Conservation (phyloP, 768 basidiomycete species). For the Trametes elegans region DNA sequence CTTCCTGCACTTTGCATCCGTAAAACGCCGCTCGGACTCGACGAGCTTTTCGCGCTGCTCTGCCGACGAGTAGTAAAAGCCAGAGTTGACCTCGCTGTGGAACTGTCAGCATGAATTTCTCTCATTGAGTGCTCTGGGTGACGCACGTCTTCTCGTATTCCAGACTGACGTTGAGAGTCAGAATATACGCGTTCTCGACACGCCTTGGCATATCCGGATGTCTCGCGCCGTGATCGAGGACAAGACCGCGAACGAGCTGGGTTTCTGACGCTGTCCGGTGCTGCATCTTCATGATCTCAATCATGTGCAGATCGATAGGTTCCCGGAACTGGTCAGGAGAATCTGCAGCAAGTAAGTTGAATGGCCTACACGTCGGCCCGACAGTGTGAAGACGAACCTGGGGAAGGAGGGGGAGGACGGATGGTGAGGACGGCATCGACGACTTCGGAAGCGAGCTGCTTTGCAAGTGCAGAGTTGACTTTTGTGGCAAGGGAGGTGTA, state of each 20-base stretch:
- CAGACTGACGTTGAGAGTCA: conserved; percentile 94
- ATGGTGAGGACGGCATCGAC: conserved; percentile 95
- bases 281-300: conserved; percentile 99
- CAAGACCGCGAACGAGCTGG: conserved; percentile 90
- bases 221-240: conserved; percentile 94
- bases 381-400: conserved; percentile 41
- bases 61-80: conserved; percentile 98
- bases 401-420: conserved; percentile 60
- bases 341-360: conserved; percentile 39
- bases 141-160: conserved; percentile 99
- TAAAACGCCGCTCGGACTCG: conserved; percentile 92
- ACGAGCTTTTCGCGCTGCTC: conserved; percentile 99
- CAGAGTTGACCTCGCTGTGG: conserved; percentile 94
- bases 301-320: conserved; percentile 98
- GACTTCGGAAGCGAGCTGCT: conserved; percentile 85
- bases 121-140: conserved; percentile 5
- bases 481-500: conserved; percentile 97
- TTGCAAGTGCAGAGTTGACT: conserved; percentile 76
- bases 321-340: conserved; percentile 70
- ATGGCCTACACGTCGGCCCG: conserved; percentile 21
- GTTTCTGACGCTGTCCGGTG: conserved; percentile 98
- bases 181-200: conserved; percentile 91
- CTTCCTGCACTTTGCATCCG: conserved; percentile 92
- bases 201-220: conserved; percentile 99
- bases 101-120: conserved; percentile 20